These are phyloP conservation scores for Aspergillus nanangensis DNA, from an alignment of 495 filamentous ascomycete species.

Conservation along the genomic window DNA sequence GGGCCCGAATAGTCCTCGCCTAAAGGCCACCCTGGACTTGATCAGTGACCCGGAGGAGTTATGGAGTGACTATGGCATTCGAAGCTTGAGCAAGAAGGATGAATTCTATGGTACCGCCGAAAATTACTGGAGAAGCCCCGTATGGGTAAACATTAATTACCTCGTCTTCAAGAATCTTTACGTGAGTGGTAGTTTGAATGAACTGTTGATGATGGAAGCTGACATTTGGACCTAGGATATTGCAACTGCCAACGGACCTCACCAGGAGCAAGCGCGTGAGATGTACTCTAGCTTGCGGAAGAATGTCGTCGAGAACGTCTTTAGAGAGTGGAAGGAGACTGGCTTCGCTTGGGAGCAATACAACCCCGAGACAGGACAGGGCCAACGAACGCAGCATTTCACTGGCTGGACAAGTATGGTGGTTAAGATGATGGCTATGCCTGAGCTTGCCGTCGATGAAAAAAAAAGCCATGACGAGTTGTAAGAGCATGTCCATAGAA, in stretches of 20 bases:
- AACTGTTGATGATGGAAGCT: conserved; percentile 11
- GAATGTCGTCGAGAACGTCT: conserved; percentile 88
- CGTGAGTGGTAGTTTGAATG: conserved; percentile 47
- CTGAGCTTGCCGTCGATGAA: conserved; percentile 40
- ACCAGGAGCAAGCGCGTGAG: conserved; percentile 62
- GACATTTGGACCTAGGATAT: conserved; percentile 28
- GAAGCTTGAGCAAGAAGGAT: conserved; percentile 81
- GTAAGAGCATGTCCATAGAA: conserved; percentile 19
- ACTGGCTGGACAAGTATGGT: conserved; percentile 97
- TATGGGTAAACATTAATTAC: conserved; percentile 99
- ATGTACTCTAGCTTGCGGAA: conserved; percentile 73
- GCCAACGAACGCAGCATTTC: conserved; percentile 96
- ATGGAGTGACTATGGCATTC: conserved; percentile 79
- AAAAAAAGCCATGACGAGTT: conserved; percentile 38
- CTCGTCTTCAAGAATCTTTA: conserved; percentile 76
- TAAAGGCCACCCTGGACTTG: conserved; percentile 71
- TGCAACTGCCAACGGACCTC: conserved; percentile 54
- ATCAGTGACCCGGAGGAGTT: conserved; percentile 78
- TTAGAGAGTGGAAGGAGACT: conserved; percentile 78
- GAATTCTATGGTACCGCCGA: conserved; percentile 82
- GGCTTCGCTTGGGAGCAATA: conserved; percentile 99
- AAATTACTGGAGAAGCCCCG: conserved; percentile 94
- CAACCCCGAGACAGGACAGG: conserved; percentile 85
- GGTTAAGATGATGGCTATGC: conserved; percentile 96
- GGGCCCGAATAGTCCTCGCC: conserved; percentile 61